Conservation (phyloP, 2,329 filamentous ascomycete genomes). For the Talaromyces sp. region DNA sequence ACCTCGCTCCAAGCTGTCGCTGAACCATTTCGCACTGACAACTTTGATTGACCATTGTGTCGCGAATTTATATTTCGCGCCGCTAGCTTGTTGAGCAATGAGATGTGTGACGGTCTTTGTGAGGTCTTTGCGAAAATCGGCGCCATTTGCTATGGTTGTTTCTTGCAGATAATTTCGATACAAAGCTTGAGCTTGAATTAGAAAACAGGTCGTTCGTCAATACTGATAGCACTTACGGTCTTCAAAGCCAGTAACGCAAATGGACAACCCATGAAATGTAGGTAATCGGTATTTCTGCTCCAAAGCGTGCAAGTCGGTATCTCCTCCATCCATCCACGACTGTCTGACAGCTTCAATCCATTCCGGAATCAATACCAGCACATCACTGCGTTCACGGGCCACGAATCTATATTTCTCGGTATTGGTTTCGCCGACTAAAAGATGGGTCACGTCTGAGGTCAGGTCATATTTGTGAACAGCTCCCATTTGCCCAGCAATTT, state of each 20-base stretch:
- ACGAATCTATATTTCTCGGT: conserved; percentile 96
- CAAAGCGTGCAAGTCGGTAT: conserved; percentile 67
- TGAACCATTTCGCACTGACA: conserved; percentile 79
- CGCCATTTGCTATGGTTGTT: conserved; percentile 66
- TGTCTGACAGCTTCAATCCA: conserved; percentile 80
- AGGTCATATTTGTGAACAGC: conserved; percentile 85
- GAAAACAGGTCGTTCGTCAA: neutral
- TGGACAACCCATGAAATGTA: conserved; percentile 51
- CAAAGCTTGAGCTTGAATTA: conserved; percentile 44
- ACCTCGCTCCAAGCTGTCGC: conserved; percentile 75
- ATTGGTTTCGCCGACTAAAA: conserved; percentile 82
- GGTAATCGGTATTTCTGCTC: conserved; percentile 55
- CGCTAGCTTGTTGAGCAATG: conserved; percentile 71
- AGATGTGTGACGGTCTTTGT: conserved; percentile 84
- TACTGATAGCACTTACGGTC: conserved; percentile 48
- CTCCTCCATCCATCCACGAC: conserved; percentile 74
- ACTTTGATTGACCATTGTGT: conserved; percentile 74
- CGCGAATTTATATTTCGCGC: conserved; percentile 89
- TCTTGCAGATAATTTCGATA: conserved; percentile 69
- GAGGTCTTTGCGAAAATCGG: conserved; percentile 80
- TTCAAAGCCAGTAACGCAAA: conserved; percentile 68
- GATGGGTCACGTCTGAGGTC: conserved; percentile 92
- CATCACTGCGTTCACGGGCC: conserved; percentile 79
- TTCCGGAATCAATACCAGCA: conserved; percentile 73
- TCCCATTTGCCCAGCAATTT: conserved; percentile 70